Evolutionary conservation across 1,284 basidiomycete genomes (phyloP).

Genomic region (Taiwanofungus camphoratus): DNA sequence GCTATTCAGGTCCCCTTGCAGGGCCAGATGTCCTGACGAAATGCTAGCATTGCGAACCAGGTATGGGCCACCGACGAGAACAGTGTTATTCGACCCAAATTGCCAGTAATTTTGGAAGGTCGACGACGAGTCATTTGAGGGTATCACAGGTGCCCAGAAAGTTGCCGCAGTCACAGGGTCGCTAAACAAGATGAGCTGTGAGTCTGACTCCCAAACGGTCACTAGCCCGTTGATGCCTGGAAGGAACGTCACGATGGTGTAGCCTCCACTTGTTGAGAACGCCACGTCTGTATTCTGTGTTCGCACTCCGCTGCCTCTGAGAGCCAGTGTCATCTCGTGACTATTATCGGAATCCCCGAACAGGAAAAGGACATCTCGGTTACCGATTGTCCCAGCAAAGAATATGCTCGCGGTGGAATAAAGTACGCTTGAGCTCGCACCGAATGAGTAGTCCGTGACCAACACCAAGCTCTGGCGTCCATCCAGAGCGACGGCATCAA

Average conservation of each 20-base stretch:
- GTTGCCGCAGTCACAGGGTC: slow-evolving; percentile 57
- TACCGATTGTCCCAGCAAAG: slow-evolving; percentile 63
- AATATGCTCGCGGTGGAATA: slow-evolving; percentile 67
- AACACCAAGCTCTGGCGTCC: slow-evolving; percentile 70
- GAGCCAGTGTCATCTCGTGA: slow-evolving; percentile 50
- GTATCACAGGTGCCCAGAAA: slow-evolving; percentile 47
- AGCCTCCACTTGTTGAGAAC: slow-evolving; percentile 15
- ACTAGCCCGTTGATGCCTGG: slow-evolving; percentile 52
- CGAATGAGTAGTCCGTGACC: slow-evolving; percentile 63
- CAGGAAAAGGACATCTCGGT: slow-evolving; percentile 63
- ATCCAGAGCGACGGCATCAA: slow-evolving; percentile 46
- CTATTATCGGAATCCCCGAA: slow-evolving; percentile 54
- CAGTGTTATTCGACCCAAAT: slow-evolving; percentile 45
- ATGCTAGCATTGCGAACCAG: slow-evolving; percentile 48
- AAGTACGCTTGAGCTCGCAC: slow-evolving; percentile 39
- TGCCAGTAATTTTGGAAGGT: slow-evolving; percentile 41
- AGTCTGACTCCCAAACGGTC: slow-evolving; percentile 58
- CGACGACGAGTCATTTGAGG: slow-evolving; percentile 13
- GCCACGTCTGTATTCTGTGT: slow-evolving; percentile 28
- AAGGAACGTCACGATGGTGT: slow-evolving; percentile 42
- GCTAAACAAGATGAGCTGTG: slow-evolving; percentile 60
- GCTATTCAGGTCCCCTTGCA: slow-evolving; percentile 44
- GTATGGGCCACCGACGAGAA: slow-evolving; percentile 50
- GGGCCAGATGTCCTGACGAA: slow-evolving; percentile 31
- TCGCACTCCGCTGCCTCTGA: slow-evolving; percentile 39